Base-by-base conservation (phyloP, 345 rosid genomes). In the Alliaria petiolata region DNA sequence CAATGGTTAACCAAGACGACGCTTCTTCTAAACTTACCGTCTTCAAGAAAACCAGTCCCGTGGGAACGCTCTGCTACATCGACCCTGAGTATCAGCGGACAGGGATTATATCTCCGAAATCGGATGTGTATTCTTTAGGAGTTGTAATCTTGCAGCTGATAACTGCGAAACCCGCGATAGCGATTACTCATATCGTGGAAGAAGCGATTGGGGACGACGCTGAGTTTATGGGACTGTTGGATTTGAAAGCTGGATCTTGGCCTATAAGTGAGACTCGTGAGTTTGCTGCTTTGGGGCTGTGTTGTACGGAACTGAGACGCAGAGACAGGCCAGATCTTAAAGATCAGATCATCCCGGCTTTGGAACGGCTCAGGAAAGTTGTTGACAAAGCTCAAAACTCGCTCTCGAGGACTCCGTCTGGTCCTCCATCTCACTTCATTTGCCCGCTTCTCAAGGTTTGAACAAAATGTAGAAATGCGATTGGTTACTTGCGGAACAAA, bases 71-170 rank as follows among this genome's bases (percentile, higher is more conserved):
- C 7, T 86, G 93, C 72, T 93, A 93, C 75, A 86, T 90, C 0
- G 98, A 93, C 70, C 98, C 98, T 3, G 97, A 93, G 84, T 90
- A 93, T 67, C 98, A 90, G 57, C 83, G 97, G 50, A 93, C 84
- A 0, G 98, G 98, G 34, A 31, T 81, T 55, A 67, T 90, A 69
- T 86, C 92, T 49, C 88, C 86, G 15, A 84, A 86, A 67, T 90
- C 96, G 0, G 98, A 93, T 60, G 85, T 89, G 34, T 93, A 93
- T 53, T 91, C 98, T 36, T 80, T 87, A 9, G 98, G 98, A 53
- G 77, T 93, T 71, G 83, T 93, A 36, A 82, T 93, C 64, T 66
- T 93, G 45, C 97, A 93, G 79, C 70, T 93, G 76, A 67, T 90
- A 71, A 93, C 96, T 5, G 96, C 86, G 13, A 87, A 87, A 58